phyloP scores from a whole-genome alignment of 345 rosid genomes.

The Rhizophora mangle region DNA sequence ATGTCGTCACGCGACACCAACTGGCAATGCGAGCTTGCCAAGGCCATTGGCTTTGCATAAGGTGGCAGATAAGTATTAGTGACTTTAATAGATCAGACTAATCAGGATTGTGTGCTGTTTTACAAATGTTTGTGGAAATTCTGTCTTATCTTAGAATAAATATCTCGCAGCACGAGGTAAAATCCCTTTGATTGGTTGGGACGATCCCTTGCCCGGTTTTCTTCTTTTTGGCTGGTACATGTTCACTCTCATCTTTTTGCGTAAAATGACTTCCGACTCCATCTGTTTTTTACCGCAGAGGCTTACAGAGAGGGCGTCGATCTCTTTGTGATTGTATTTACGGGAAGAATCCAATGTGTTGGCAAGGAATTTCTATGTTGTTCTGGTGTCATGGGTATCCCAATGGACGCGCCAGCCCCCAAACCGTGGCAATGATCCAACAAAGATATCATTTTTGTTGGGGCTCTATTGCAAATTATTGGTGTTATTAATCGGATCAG shows the following conservation, averaged over 20 bases:
- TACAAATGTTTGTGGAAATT: not conserved
- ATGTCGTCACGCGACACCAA: slow-evolving; percentile 22
- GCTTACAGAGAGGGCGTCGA: not conserved
- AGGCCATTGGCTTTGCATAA: slow-evolving; percentile 30
- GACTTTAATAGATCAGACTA: not conserved
- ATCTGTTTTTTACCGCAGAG: not conserved
- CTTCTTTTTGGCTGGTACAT: too few species aligned
- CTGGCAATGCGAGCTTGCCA: slow-evolving; percentile 3
- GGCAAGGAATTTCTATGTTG: not conserved
- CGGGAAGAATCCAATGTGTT: not conserved
- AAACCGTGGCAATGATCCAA: too few species aligned
- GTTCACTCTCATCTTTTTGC: too few species aligned
- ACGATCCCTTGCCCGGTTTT: not conserved
- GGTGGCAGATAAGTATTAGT: slow-evolving; percentile 21
- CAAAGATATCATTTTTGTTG: too few species aligned
- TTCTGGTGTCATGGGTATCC: not conserved
- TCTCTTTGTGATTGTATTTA: not conserved
- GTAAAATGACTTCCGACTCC: too few species aligned
- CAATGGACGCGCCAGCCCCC: too few species aligned
- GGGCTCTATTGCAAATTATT: too few species aligned
- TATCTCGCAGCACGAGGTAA: not conserved
- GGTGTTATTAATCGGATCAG: too few species aligned
- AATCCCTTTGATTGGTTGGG: not conserved
- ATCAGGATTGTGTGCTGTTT: not conserved
- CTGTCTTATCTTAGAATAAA: not conserved